Evolutionary conservation across 2,329 filamentous ascomycete genomes (phyloP).

Genomic region (Gliomastix tumulicola): DNA sequence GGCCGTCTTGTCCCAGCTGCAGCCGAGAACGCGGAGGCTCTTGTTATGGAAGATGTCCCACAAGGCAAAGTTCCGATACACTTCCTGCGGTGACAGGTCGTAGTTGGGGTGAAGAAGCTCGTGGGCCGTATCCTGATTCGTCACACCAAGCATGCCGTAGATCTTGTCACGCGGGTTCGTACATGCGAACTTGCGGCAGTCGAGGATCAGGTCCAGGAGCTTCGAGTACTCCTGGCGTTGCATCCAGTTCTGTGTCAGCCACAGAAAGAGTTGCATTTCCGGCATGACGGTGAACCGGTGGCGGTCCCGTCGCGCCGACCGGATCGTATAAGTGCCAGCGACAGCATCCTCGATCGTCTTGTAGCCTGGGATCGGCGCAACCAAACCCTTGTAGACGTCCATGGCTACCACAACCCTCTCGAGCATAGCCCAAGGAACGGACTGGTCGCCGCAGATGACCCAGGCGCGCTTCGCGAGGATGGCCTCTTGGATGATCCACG

Average conservation of each 20-base stretch:
- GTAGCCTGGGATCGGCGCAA: neutral
- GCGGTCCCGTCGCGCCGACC: neutral
- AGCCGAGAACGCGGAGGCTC: neutral
- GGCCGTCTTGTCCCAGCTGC: neutral
- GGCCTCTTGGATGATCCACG: slow-evolving; percentile 2
- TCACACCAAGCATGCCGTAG: neutral
- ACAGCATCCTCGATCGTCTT: neutral
- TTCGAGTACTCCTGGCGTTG: neutral
- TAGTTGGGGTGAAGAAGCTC: neutral
- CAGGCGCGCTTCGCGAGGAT: neutral
- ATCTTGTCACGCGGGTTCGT: slow-evolving; percentile 3
- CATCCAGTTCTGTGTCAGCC: neutral
- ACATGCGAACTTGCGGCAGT: neutral
- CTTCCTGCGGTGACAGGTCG: neutral
- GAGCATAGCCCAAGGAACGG: neutral
- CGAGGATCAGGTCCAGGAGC: neutral
- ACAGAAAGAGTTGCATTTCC: neutral
- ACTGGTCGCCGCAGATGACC: neutral
- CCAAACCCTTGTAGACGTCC: neutral
- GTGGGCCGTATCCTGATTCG: neutral
- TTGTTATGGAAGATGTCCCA: neutral
- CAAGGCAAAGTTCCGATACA: neutral
- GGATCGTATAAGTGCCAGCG: neutral
- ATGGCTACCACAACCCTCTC: neutral
- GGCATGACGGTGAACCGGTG: neutral